Percentiles rank a stretch among this genome's conserved stretches.
Evolutionary conservation across 208 protist genomes (phyloP).

Genomic region (Vickermania spadyakhi): DNA sequence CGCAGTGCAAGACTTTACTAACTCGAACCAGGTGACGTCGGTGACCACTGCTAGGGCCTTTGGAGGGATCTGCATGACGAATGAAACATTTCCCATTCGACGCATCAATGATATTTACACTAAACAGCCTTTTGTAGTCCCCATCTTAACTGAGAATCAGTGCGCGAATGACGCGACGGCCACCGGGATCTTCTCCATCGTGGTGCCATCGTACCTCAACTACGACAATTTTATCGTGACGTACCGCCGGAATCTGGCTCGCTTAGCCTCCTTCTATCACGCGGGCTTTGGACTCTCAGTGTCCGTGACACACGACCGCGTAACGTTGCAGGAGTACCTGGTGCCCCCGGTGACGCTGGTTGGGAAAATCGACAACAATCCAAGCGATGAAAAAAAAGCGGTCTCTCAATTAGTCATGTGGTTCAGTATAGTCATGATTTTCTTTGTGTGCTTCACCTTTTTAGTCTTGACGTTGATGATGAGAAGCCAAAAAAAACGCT

Average conservation of each 20-base stretch:
- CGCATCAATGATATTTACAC: neutral
- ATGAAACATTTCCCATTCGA: neutral
- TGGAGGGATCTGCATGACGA: neutral
- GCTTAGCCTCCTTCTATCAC: slow-evolving; percentile 2
- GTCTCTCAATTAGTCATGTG: neutral
- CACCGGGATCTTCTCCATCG: neutral
- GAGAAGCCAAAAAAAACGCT: neutral
- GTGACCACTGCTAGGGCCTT: neutral
- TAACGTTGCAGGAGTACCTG: neutral
- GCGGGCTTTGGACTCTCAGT: neutral
- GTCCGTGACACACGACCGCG: neutral
- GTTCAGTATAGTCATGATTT: neutral
- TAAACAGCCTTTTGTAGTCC: neutral
- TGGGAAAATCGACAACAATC: neutral
- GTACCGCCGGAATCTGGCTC: slow-evolving; percentile 1
- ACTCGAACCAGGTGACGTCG: neutral
- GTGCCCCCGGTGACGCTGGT: neutral
- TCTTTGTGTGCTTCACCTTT: neutral
- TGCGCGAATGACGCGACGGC: neutral
- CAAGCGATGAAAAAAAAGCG: neutral
- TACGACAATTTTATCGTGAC: neutral
- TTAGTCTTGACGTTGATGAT: neutral
- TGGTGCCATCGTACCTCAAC: neutral
- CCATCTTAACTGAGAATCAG: neutral
- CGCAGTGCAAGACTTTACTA: neutral